A percentile compares a stretch with the other conserved stretches of the same genome.
phyloP scores from a whole-genome alignment of 2,329 filamentous ascomycete species.

The Nemania sp. region DNA sequence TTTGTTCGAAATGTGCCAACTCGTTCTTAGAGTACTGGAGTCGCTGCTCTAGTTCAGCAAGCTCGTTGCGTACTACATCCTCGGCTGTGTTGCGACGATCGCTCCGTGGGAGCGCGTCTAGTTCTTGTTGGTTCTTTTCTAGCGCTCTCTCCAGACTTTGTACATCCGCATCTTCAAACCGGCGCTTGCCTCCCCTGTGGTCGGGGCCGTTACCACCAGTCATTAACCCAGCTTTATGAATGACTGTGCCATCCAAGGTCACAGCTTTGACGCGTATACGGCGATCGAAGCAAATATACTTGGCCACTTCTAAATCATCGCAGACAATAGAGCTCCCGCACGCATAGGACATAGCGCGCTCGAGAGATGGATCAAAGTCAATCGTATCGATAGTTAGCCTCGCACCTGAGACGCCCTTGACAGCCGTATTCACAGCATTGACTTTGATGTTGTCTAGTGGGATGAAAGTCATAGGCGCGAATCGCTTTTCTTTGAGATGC shows the following conservation, averaged over 20 bases:
- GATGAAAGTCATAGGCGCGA: constrained; percentile 91
- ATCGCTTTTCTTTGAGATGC: constrained; percentile 90
- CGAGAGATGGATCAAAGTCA: constrained; percentile 88
- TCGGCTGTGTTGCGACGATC: constrained; percentile 82
- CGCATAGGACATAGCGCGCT: constrained; percentile 93
- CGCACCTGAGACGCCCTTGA: constrained; percentile 89
- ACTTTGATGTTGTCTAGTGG: constrained; percentile 98
- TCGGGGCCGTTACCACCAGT: constrained; percentile 89
- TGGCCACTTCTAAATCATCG: constrained; percentile 86
- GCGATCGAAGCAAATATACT: constrained; percentile 87
- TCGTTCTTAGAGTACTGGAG: constrained; percentile 80
- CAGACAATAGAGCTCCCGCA: constrained; percentile 96
- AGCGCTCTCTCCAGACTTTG: constrained; percentile 83
- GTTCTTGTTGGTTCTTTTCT: constrained; percentile 80
- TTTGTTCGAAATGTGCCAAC: constrained; percentile 81
- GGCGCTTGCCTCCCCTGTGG: constrained; percentile 78
- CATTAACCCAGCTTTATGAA: constrained; percentile 96
- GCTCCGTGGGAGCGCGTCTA: constrained; percentile 82
- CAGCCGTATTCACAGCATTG: constrained; percentile 85
- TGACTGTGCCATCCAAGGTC: constrained; percentile 93
- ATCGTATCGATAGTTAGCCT: constrained; percentile 95
- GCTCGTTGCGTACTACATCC: constrained; percentile 82
- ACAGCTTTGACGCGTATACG: constrained; percentile 93
- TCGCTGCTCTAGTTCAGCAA: constrained; percentile 82
- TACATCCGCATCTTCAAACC: constrained; percentile 91